Conservation (phyloP, 345 rosid species). For the Noccaea caerulescens region DNA sequence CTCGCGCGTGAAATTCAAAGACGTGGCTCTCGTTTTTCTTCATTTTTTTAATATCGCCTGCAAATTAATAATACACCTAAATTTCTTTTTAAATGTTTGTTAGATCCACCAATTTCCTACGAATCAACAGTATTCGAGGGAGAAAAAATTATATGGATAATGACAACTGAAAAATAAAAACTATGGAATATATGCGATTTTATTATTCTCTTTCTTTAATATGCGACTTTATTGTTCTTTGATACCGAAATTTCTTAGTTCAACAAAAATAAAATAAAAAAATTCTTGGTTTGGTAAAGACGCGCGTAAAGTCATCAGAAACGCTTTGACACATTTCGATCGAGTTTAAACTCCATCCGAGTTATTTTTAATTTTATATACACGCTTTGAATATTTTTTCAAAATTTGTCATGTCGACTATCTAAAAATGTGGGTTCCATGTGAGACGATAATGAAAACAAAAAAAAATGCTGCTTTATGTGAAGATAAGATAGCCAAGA, state of each 20-base stretch:
- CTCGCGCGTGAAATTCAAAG: neutral
- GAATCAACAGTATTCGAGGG: neutral
- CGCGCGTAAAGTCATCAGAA: neutral
- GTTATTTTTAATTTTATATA: neutral
- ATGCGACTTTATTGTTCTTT: neutral
- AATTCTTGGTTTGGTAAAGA: neutral
- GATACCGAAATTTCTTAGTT: neutral
- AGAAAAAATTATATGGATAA: no score
- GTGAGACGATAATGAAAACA: neutral
- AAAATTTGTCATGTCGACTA: neutral
- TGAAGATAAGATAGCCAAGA: constrained; percentile 20
- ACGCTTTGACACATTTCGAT: neutral
- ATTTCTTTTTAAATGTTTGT: neutral
- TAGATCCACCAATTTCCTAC: neutral
- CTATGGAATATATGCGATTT: constrained; percentile 16
- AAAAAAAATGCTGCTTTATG: neutral
- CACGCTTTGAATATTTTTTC: neutral
- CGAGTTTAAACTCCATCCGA: no score
- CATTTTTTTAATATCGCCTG: neutral
- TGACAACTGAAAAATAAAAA: no score
- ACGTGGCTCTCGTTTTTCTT: constrained; percentile 12
- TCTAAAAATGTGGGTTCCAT: constrained; percentile 11
- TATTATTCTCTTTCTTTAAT: constrained; percentile 3
- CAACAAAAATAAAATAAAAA: no score
- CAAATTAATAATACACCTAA: no score